Evolutionary conservation across 352 stramenopile genomes (phyloP), one percentile per base, ranked within the genome.

Genomic region (Bremia lactucae): DNA sequence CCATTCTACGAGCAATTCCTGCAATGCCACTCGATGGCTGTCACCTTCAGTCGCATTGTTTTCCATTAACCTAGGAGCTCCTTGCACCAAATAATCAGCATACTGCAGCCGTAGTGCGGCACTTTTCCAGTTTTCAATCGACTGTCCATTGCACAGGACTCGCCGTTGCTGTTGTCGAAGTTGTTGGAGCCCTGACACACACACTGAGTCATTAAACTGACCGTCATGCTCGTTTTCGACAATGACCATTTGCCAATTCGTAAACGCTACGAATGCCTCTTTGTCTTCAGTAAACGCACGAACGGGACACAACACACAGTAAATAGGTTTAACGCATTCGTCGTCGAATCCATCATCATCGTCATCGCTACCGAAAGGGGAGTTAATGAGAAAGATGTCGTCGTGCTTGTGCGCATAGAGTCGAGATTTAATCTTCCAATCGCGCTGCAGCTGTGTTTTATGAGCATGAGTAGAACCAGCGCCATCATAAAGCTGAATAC

Each of bases 231-330:
- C 72, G 20, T 78, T 84, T 53, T 92, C 80, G 5, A 89, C 63
- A 6, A 92, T 43, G 25, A 92, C 41, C 48, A 79, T 77, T 39
- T 82, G 70, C 80, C 80, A 92, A 21, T 62, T 34, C 7, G 43
- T 18, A 42, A 72, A 76, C 13, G 28, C 34, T 10, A 69, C 36
- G 44, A 87, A 87, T 21, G 57, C 64, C 7, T 66, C 55, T 9
- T 34, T 41, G 19, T 90, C 75, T 49, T 77, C 43, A 9, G 62
- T 34, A 19, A 88, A 90, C 10, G 60, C 52, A 15, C 52, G 46
- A 2, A 86, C 55, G 2, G 77, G 57, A 36, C 72, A 87, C 6
- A 92, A 41, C 16, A 80, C 72, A 23, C 67, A 78, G 20, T 81
- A 87, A 24, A 92, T 33, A 15, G 62, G 63, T 11, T 66, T 26